These are phyloP conservation scores for Citrus medica DNA, from an alignment of 345 rosid species.

Conservation along the genomic window DNA sequence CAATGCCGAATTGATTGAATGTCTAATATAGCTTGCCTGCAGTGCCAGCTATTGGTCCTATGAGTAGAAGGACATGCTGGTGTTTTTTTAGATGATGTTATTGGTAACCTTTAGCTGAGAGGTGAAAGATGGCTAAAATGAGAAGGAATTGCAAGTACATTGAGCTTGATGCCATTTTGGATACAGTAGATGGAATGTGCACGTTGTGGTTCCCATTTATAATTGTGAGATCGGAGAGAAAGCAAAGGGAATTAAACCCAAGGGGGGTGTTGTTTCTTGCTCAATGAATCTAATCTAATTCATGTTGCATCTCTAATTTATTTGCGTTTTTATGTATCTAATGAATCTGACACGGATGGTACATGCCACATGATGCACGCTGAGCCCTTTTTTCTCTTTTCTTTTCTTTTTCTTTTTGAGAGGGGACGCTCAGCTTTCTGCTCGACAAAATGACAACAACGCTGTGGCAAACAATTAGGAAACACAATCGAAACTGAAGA, in stretches of 20 bases:
- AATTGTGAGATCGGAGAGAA: no score
- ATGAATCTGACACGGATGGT: background rate
- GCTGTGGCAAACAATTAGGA: background rate
- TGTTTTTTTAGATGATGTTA: background rate
- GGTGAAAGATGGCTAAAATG: background rate
- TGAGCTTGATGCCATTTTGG: conserved; percentile 1
- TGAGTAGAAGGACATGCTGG: conserved; percentile 8
- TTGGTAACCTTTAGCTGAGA: background rate
- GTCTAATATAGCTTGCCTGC: background rate
- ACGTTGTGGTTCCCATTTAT: no score
- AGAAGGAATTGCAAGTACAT: background rate
- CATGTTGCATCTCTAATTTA: background rate
- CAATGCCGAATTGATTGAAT: background rate
- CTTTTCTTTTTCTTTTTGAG: no score
- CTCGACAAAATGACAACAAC: background rate
- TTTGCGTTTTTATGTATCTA: background rate
- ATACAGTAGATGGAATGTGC: no score
- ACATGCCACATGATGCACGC: background rate
- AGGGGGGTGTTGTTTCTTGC: background rate
- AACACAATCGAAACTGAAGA: background rate
- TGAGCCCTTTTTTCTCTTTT: no score
- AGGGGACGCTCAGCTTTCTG: no score
- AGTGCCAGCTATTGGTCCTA: background rate
- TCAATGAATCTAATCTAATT: background rate
- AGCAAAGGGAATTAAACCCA: background rate